Conservation (phyloP, 441 rosid species). For the Euphorbia corollata region DNA sequence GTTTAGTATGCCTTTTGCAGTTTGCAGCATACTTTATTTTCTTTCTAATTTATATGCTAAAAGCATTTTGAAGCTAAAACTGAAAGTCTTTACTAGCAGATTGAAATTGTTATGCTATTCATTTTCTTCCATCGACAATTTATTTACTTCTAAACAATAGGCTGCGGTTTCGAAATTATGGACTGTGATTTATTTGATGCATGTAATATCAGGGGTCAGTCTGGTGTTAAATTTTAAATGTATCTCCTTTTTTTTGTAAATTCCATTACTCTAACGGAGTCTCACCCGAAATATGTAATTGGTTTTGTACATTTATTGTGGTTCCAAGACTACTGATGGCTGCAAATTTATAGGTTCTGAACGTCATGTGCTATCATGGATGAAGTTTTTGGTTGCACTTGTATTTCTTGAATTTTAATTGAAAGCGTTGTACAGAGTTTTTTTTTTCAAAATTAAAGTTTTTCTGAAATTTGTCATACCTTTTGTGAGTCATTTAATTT, state of each 20-base stretch:
- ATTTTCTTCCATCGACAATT: not conserved
- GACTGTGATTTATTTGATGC: not conserved
- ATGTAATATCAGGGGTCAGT: not conserved
- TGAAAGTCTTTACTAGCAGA: too few species aligned
- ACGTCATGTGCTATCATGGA: not conserved
- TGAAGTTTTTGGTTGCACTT: not conserved
- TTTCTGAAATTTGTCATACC: not conserved
- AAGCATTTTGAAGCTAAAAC: constrained; percentile 1
- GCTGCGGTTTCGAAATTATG: not conserved
- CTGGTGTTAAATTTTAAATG: not conserved
- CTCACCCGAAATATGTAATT: not conserved
- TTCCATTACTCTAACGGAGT: not conserved
- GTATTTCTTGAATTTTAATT: constrained; percentile 3
- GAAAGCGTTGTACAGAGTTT: not conserved
- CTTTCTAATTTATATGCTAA: constrained; percentile 13
- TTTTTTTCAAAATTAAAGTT: not conserved
- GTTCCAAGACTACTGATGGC: not conserved
- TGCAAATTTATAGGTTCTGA: not conserved
- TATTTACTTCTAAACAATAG: not conserved
- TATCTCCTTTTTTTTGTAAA: not conserved
- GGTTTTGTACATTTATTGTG: not conserved
- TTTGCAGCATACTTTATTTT: not conserved
- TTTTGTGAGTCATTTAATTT: not conserved
- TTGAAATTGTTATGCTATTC: too few species aligned
- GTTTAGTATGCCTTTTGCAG: constrained; percentile 12